Evolutionary conservation across 805 yeast species (phyloP), one percentile per base, ranked within the genome.

Genomic region (Vanderwaltozyma polyspora): DNA sequence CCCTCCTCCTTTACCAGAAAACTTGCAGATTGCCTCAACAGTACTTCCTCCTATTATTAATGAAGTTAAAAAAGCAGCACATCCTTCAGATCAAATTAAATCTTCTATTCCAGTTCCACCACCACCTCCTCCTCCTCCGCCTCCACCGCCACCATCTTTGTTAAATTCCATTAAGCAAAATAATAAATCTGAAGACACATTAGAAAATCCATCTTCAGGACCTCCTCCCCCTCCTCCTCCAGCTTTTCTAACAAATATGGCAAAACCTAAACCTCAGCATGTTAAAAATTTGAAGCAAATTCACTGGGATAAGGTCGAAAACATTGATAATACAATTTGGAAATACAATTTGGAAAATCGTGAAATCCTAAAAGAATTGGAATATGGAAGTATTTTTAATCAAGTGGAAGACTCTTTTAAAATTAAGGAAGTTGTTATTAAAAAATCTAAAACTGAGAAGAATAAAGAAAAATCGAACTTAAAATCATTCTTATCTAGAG

Each of bases 241-340:
- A 12, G 57, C 60, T 19, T 37, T 42, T 24, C 39, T 36, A 28
- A 37, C 64, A 7, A 28, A 18, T 9, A 23, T 27, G 4, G 9
- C 15, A 7, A 14, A 13, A 21, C 13, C 33, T 4, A 12, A 14
- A 2, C 3, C 38, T 43, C n/a, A n/a, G n/a, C 74, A 77, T 14
- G 67, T 66, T 52, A 67, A 64, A 40, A 76, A 74, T 54, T 59
- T 81, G 60, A 81, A 79, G 49, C 93, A 81, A 48, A 70, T 81
- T 41, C 93, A 81, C 46, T 81, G 91, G 93, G 91, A 81, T 42
- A 79, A 74, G 48, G 60, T 81, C 30, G 81, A 76, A 11, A 55
- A 64, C 32, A 62, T 76, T 12, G 61, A 65, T 13, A 64, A 70
- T 28, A 77, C 91, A 0, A 67, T 81, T 44, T 81, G 93, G 93